These are phyloP conservation scores for Elongisporangium undulatum DNA, from an alignment of 352 stramenopile genomes.

Conservation along the genomic window DNA sequence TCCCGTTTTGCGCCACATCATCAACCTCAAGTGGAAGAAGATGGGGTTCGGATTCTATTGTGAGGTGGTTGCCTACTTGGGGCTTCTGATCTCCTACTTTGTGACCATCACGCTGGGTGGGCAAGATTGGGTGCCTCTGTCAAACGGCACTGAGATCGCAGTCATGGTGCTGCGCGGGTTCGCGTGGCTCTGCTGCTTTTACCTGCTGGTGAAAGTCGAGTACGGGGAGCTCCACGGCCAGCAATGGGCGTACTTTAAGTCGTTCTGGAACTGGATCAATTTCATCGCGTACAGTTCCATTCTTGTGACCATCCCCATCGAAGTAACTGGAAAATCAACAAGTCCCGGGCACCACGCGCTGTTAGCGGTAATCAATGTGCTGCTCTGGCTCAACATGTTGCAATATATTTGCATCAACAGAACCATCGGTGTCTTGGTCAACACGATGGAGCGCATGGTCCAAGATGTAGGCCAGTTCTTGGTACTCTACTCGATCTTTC, in stretches of 20 bases:
- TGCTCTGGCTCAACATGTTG: conserved; percentile 62
- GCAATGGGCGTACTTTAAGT: conserved; percentile 41
- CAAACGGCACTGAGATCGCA: conserved; percentile 18
- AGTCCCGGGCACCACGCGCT: conserved; percentile 33
- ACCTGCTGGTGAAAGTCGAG: conserved; percentile 47
- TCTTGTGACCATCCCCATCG: conserved; percentile 44
- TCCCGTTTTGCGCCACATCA: conserved; percentile 44
- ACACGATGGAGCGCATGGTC: conserved; percentile 74
- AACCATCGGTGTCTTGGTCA: conserved; percentile 52
- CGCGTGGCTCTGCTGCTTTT: conserved; percentile 47
- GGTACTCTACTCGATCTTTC: conserved; percentile 66
- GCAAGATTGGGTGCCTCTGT: conserved; percentile 39
- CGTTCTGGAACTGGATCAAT: conserved; percentile 62
- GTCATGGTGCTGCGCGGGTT: conserved; percentile 36
- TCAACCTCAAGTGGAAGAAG: conserved; percentile 51
- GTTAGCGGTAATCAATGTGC: conserved; percentile 47
- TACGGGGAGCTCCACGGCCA: conserved; percentile 38
- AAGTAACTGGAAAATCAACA: conserved; percentile 25
- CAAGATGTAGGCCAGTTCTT: conserved; percentile 65
- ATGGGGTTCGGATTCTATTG: conserved; percentile 43
- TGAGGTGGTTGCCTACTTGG: conserved; percentile 43
- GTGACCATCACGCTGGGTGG: conserved; percentile 51
- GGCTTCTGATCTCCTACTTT: conserved; percentile 46
- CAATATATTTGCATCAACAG: conserved; percentile 65
- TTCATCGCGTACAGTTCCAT: conserved; percentile 36